A percentile compares a stretch with the other conserved stretches of the same genome.
Evolutionary conservation across 2,329 filamentous ascomycete genomes (phyloP).

Genomic region (Aspergillus floridensis): DNA sequence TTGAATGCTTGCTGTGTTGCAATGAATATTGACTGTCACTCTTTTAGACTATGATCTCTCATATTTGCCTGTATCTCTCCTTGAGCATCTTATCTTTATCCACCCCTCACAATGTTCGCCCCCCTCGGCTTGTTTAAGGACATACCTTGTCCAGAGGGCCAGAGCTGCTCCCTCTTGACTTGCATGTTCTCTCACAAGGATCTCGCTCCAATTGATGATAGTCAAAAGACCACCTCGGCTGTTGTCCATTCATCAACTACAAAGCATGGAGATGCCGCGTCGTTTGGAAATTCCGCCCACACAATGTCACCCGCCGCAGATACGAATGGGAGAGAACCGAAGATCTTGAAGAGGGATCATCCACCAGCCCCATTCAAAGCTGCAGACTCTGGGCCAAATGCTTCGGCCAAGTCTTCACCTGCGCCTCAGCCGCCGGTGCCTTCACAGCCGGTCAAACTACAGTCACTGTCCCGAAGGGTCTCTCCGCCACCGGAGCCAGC

Average conservation of each 20-base stretch:
- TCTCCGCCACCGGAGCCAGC: slow-evolving; percentile 26
- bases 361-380: background rate
- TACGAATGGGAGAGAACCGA: background rate
- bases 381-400: background rate
- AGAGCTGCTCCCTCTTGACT: slow-evolving; percentile 51
- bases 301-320: slow-evolving; percentile 1
- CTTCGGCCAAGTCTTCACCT: background rate
- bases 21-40: background rate
- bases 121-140: slow-evolving; percentile 55
- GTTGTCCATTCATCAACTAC: slow-evolving; percentile 2
- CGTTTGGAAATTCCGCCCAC: background rate
- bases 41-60: background rate
- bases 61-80: background rate
- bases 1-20: background rate
- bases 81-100: background rate
- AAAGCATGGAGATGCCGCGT: background rate
- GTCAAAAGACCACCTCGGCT: slow-evolving; percentile 18
- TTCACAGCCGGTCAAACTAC: slow-evolving; percentile 13
- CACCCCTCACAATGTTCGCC: slow-evolving; percentile 49
- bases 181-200: slow-evolving; percentile 59
- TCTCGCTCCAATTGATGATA: background rate
- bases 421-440: background rate
- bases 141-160: slow-evolving; percentile 53
- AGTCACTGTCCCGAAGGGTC: slow-evolving; percentile 24
- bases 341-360: background rate